A percentile compares a stretch with the other conserved stretches of the same genome.
Evolutionary conservation across 768 basidiomycete genomes (phyloP).

Genomic region (Suillus variegatus): DNA sequence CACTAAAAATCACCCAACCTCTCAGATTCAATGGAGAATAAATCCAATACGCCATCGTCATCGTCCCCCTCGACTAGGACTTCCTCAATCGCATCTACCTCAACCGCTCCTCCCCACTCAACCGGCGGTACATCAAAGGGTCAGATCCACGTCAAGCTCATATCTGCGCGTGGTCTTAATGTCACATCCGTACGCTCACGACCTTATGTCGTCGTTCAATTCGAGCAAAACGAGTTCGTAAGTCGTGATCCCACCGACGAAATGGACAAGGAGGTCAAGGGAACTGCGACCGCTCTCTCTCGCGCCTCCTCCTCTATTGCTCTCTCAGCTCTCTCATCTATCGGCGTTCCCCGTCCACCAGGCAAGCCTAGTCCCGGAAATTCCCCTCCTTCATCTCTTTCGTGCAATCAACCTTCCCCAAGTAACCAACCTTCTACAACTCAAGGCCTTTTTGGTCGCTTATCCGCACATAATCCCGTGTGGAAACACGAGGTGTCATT

Average conservation of each 20-base stretch:
- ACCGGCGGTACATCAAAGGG: constrained; percentile 50
- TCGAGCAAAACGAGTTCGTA: constrained; percentile 99
- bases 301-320: constrained; percentile 63
- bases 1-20: constrained; percentile 40
- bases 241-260: constrained; percentile 86
- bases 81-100: constrained; percentile 23
- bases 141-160: constrained; percentile 95
- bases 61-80: constrained; percentile 40
- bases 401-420: constrained; percentile 36
- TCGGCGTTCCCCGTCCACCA: constrained; percentile 49
- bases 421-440: constrained; percentile 24
- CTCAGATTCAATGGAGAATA: constrained; percentile 36
- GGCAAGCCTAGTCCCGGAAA: constrained; percentile 44
- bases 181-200: constrained; percentile 64
- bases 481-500: constrained; percentile 99
- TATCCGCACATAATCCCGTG: constrained; percentile 84
- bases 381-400: constrained; percentile 43
- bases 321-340: constrained; percentile 64
- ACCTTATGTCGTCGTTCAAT: constrained; percentile 96
- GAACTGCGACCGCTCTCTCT: constrained; percentile 61
- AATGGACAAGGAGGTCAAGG: constrained; percentile 86
- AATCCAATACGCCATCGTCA: constrained; percentile 41
- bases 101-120: constrained; percentile 25
- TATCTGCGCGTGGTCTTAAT: constrained; percentile 83
- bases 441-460: constrained; percentile 59